Evolutionary conservation across 2,329 filamentous ascomycete genomes (phyloP).

Genomic region (Calonectria hawksworthii): DNA sequence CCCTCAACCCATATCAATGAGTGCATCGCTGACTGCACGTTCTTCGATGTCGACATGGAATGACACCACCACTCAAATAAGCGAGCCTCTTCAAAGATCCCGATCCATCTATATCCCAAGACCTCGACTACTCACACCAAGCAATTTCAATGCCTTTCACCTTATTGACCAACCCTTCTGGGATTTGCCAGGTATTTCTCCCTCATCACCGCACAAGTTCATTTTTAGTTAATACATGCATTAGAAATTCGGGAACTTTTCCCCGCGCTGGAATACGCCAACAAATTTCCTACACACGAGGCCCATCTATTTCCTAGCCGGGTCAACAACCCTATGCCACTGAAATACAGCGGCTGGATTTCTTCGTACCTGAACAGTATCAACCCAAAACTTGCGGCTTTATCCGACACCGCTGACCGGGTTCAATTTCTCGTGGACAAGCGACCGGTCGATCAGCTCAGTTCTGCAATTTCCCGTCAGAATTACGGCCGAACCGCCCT

Average conservation of each 20-base stretch:
- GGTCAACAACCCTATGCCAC: not conserved
- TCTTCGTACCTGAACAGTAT: not conserved
- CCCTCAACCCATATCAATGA: not conserved
- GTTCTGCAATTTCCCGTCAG: not conserved
- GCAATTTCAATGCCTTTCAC: not conserved
- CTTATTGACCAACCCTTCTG: not conserved
- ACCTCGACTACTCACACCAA: not conserved
- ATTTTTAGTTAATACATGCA: not conserved
- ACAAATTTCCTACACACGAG: not conserved
- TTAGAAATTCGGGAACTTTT: not conserved
- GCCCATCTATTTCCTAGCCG: not conserved
- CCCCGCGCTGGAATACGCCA: not conserved
- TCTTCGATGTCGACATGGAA: not conserved
- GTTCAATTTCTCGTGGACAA: not conserved
- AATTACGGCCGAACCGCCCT: not conserved
- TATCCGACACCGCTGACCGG: not conserved
- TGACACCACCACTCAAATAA: not conserved
- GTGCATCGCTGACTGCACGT: not conserved
- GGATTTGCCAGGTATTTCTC: not conserved
- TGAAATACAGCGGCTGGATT: not conserved
- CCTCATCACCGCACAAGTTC: fast-evolving
- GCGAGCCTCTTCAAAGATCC: not conserved
- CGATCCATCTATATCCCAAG: not conserved
- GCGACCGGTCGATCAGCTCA: not conserved
- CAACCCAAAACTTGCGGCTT: not conserved